A percentile compares a stretch with the other conserved stretches of the same genome.
phyloP scores from a whole-genome alignment of 2,329 filamentous ascomycete species.

The Beauveria pseudobassiana region DNA sequence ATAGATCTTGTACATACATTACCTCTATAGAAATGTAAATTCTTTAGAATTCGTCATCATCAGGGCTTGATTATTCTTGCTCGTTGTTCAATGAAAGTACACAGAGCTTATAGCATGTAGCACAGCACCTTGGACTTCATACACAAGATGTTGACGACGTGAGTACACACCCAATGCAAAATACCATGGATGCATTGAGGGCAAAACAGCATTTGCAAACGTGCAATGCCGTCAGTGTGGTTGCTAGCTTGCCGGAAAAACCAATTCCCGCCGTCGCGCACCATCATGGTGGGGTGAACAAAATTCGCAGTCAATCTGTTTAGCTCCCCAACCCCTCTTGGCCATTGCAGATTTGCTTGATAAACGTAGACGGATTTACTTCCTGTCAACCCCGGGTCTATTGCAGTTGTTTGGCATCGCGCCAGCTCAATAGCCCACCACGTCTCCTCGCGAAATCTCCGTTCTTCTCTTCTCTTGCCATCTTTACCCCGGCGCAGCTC shows the following conservation, averaged over 20 bases:
- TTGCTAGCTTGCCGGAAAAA: slow-evolving; percentile 1
- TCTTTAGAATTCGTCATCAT: too few relatives aligned
- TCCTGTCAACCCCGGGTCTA: not conserved
- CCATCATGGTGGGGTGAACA: slow-evolving; percentile 7
- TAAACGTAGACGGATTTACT: slow-evolving; percentile 7
- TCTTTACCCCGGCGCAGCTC: slow-evolving; percentile 54
- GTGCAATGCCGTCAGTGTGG: not conserved
- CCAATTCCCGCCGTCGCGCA: not conserved
- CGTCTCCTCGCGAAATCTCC: slow-evolving; percentile 26
- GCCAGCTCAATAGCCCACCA: slow-evolving; percentile 27
- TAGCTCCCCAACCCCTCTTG: slow-evolving; percentile 3
- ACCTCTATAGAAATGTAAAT: not conserved
- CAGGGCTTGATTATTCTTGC: too few relatives aligned
- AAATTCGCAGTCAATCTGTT: slow-evolving; percentile 1
- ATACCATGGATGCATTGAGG: not conserved
- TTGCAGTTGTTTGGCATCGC: not conserved
- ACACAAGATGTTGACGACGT: not conserved
- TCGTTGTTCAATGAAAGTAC: not conserved
- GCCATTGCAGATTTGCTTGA: not conserved
- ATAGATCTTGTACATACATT: not conserved
- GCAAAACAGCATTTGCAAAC: not conserved
- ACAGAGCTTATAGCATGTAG: not conserved
- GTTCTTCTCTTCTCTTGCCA: slow-evolving; percentile 47
- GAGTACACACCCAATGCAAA: not conserved
- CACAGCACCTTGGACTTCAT: not conserved